Conservation (phyloP, 2,329 filamentous ascomycete species). For the Fusarium phyllophilum region DNA sequence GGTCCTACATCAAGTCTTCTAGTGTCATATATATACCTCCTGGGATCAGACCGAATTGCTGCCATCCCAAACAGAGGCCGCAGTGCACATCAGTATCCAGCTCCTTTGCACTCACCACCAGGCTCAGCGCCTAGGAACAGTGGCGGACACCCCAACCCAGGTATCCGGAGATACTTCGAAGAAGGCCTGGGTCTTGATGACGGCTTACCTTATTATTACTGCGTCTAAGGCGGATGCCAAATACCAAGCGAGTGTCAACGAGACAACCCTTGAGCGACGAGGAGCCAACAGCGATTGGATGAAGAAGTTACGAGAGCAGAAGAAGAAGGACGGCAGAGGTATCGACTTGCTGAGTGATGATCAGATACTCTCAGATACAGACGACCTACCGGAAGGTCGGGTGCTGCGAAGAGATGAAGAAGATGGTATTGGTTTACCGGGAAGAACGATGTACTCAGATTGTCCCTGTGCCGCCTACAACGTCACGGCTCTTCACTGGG, state of each 20-base stretch:
- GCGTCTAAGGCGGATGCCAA: not conserved
- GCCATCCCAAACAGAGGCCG: not conserved
- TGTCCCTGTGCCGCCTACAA: no score
- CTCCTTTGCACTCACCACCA: not conserved
- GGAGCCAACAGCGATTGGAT: fast-evolving
- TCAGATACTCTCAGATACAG: fast-evolving
- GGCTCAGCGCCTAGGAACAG: not conserved
- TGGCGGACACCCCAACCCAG: no score
- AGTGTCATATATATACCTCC: not conserved
- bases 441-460: no score
- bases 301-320: not conserved
- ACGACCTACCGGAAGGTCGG: not conserved
- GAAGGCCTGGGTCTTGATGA: not conserved
- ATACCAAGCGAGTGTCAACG: fast-evolving
- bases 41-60: fast-evolving
- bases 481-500: no score
- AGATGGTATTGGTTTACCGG: no score
- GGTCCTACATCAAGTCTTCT: not conserved
- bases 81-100: not conserved
- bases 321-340: not conserved
- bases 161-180: not conserved
- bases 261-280: not conserved
- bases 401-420: no score
- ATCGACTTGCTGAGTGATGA: fast-evolving
- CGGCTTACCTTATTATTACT: no score